phyloP scores from a whole-genome alignment of 768 basidiomycete genomes.

The Dentipellis fragilis region DNA sequence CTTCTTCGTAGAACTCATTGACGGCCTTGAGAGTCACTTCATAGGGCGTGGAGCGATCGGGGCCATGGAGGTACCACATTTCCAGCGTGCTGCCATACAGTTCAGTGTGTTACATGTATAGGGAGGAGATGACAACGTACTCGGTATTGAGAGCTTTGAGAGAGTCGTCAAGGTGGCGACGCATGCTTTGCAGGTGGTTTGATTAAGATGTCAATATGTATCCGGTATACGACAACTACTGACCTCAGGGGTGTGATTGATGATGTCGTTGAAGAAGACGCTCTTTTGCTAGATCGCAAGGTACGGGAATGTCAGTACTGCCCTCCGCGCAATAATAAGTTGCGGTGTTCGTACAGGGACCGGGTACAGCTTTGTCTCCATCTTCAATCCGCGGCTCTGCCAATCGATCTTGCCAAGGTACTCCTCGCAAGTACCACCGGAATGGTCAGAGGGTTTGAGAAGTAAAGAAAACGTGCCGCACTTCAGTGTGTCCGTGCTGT shows the following conservation, averaged over 20 bases:
- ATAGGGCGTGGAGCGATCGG: conserved; percentile 33
- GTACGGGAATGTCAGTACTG: too few relatives aligned
- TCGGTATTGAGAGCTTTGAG: conserved; percentile 38
- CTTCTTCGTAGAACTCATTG: conserved; percentile 39
- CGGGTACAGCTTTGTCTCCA: conserved; percentile 55
- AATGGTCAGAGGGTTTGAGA: conserved; percentile 5
- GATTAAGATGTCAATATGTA: neutral
- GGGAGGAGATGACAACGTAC: conserved; percentile 19
- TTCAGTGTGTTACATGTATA: neutral
- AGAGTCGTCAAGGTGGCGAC: conserved; percentile 23
- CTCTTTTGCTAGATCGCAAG: too few relatives aligned
- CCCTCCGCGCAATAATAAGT: too few relatives aligned
- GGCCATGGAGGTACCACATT: conserved; percentile 39
- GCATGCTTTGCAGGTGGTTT: conserved; percentile 18
- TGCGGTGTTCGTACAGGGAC: conserved; percentile 30
- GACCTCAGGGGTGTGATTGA: conserved; percentile 18
- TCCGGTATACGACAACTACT: neutral
- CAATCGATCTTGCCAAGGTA: conserved; percentile 40
- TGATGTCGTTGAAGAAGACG: neutral
- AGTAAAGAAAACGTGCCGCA: conserved; percentile 11
- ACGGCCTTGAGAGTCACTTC: conserved; percentile 36
- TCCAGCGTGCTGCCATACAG: conserved; percentile 21
- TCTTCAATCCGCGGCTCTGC: conserved; percentile 37
- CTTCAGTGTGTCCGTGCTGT: conserved; percentile 46
- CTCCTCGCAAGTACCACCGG: conserved; percentile 23